A percentile compares a stretch with the other conserved stretches of the same genome.
These are phyloP conservation scores for Penicillium canescens DNA, from an alignment of 495 filamentous ascomycete genomes.

Conservation along the genomic window DNA sequence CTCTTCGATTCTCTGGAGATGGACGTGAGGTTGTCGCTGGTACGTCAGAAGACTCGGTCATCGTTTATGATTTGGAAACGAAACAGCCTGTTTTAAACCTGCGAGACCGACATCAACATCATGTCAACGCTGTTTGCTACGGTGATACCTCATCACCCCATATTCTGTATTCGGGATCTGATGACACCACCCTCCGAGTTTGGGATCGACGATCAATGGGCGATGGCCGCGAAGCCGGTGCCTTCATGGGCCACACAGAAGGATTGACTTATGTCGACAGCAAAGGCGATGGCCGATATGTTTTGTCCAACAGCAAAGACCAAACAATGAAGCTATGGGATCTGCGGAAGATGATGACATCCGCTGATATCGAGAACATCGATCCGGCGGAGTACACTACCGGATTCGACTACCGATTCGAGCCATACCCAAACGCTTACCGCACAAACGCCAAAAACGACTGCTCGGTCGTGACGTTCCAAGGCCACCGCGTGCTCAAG, in stretches of 20 bases:
- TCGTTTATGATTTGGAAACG: slow-evolving; percentile 92
- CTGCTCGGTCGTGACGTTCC: slow-evolving; percentile 90
- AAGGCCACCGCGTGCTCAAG: slow-evolving; percentile 81
- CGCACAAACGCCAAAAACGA: slow-evolving; percentile 78
- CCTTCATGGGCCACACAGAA: slow-evolving; percentile 92
- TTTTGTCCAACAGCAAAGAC: slow-evolving; percentile 92
- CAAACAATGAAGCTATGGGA: slow-evolving; percentile 99
- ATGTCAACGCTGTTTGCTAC: slow-evolving; percentile 97
- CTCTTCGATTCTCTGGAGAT: slow-evolving; percentile 89
- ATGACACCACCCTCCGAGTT: slow-evolving; percentile 71
- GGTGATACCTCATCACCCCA: slow-evolving; percentile 88
- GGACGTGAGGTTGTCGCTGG: slow-evolving; percentile 90
- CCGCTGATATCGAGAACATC: slow-evolving; percentile 58
- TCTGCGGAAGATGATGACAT: slow-evolving; percentile 77
- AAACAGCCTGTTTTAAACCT: slow-evolving; percentile 72
- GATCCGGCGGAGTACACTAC: slow-evolving; percentile 58
- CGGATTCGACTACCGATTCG: slow-evolving; percentile 85
- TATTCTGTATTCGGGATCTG: slow-evolving; percentile 94
- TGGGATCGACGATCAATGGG: slow-evolving; percentile 94
- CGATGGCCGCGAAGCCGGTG: slow-evolving; percentile 82
- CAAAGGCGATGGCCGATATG: slow-evolving; percentile 94
- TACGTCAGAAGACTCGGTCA: slow-evolving; percentile 72
- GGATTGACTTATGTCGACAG: slow-evolving; percentile 94
- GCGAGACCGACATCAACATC: slow-evolving; percentile 69
- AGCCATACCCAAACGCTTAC: slow-evolving; percentile 63